Conservation (phyloP, 805 yeast genomes). For the Lipomyces mesembrius region DNA sequence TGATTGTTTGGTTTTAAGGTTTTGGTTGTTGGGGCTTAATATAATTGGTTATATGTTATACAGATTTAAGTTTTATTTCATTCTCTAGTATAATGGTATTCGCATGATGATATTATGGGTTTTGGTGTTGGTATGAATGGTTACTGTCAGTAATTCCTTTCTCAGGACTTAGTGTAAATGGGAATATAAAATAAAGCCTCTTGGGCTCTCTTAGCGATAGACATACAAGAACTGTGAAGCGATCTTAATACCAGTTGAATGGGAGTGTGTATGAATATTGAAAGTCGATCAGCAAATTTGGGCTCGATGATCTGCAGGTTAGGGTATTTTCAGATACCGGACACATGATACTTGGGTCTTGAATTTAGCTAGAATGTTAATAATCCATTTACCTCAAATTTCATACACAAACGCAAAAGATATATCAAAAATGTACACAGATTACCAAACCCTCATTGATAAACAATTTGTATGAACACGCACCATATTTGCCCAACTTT, state of each 20-base stretch:
- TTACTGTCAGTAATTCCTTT: background rate
- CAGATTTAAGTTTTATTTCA: background rate
- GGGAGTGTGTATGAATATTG: background rate
- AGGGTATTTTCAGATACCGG: background rate
- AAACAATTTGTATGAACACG: background rate
- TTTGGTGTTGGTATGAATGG: background rate
- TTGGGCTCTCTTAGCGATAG: background rate
- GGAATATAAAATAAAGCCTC: background rate
- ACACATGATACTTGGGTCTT: background rate
- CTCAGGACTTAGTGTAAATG: background rate
- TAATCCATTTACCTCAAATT: background rate
- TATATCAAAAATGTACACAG: constrained; percentile 1
- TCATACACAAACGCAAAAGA: background rate
- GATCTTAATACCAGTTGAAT: background rate
- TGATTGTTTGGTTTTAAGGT: background rate
- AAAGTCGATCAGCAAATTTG: no score
- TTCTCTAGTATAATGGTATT: background rate
- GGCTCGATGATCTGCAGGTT: constrained; percentile 6
- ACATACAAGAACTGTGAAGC: background rate
- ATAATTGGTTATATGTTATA: background rate
- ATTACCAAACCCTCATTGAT: background rate
- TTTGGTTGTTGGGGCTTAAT: background rate
- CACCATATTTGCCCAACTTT: background rate
- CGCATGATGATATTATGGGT: background rate
- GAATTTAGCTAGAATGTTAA: no score